A percentile compares a stretch with the other conserved stretches of the same genome.
Conservation (phyloP, 176 grass and related monocot species). For the Aegilops umbellulata region DNA sequence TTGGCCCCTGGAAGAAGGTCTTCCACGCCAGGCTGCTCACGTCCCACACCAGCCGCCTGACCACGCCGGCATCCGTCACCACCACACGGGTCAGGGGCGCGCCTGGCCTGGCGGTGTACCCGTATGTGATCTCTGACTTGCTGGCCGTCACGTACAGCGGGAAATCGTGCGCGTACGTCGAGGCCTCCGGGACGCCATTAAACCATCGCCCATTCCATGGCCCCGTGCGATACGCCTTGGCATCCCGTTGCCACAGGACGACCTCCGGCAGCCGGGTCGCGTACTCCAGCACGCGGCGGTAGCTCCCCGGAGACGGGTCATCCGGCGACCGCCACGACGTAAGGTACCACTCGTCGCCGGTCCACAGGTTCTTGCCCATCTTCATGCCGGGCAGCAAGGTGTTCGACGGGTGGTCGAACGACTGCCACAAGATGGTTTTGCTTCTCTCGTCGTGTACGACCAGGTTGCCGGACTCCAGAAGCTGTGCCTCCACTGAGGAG, state of each 20-base stretch:
- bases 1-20: not conserved
- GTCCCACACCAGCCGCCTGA: slow-evolving; percentile 32
- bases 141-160: not conserved
- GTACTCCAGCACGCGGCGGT: not conserved
- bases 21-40: not conserved
- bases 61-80: not conserved
- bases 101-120: slow-evolving; percentile 10
- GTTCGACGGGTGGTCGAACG: slow-evolving; percentile 41
- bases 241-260: slow-evolving; percentile 8
- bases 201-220: slow-evolving; percentile 30
- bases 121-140: slow-evolving; percentile 16
- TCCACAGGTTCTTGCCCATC: slow-evolving; percentile 16
- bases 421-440: slow-evolving; percentile 22
- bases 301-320: slow-evolving; percentile 31
- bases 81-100: slow-evolving; percentile 4
- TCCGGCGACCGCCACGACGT: slow-evolving; percentile 14
- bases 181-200: slow-evolving; percentile 26
- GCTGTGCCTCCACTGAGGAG: not conserved
- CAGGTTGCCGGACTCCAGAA: slow-evolving; percentile 29
- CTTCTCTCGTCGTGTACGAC: not conserved
- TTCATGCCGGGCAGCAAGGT: slow-evolving; percentile 39
- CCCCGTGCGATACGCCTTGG: slow-evolving; percentile 15
- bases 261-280: slow-evolving; percentile 19
- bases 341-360: slow-evolving; percentile 18
- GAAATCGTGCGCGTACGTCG: not conserved